These are phyloP conservation scores for Haplographium delicatum DNA, from an alignment of 495 filamentous ascomycete genomes.

Conservation along the genomic window DNA sequence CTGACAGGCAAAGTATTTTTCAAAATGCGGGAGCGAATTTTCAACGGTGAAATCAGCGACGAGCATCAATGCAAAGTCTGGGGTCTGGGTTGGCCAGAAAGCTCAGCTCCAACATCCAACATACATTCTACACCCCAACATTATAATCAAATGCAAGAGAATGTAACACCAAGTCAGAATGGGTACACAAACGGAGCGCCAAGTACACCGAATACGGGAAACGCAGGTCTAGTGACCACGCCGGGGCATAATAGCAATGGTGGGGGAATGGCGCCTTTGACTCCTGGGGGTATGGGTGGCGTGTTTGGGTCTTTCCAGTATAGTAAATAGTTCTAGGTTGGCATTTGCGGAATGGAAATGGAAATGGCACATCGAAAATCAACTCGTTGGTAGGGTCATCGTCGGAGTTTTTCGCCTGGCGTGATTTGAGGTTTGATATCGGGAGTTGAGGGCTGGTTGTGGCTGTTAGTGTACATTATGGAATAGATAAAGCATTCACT, in stretches of 20 bases:
- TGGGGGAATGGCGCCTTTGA: constrained; percentile 55
- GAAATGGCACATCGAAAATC: too few species aligned
- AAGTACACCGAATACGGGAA: constrained; percentile 63
- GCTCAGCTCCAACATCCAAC: background rate
- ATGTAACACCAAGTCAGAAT: constrained; percentile 48
- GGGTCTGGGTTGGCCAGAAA: constrained; percentile 51
- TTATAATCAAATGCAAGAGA: constrained; percentile 29
- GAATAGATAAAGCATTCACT: constrained; percentile 14
- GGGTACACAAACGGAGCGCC: constrained; percentile 53
- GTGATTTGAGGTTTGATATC: background rate
- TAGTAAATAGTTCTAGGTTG: constrained; percentile 26
- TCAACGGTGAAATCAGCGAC: constrained; percentile 70
- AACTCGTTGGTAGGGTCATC: too few species aligned
- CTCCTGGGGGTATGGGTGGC: constrained; percentile 62
- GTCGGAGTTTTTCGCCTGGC: constrained; percentile 16
- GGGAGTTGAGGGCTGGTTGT: constrained; percentile 1
- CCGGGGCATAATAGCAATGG: constrained; percentile 49
- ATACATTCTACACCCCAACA: constrained; percentile 29
- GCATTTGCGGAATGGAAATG: too few species aligned
- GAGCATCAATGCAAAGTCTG: constrained; percentile 82
- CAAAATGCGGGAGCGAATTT: constrained; percentile 77
- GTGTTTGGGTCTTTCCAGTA: constrained; percentile 53
- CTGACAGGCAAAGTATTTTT: constrained; percentile 93
- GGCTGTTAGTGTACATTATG: constrained; percentile 15
- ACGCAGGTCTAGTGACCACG: constrained; percentile 49